Conservation (phyloP, 2,329 filamentous ascomycete genomes). For the Orbilia oligospora region DNA sequence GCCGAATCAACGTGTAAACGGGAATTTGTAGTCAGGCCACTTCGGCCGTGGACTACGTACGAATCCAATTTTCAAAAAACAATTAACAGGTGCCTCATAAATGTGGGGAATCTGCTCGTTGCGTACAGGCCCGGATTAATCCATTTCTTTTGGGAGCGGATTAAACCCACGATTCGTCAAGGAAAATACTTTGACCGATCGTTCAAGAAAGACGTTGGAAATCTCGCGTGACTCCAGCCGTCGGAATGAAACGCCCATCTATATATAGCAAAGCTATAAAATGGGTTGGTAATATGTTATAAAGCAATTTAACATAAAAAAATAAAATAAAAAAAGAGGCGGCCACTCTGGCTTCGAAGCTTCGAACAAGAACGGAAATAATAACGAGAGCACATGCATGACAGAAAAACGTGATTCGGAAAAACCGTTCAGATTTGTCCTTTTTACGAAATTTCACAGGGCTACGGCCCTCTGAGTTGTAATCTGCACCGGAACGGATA, state of each 20-base stretch:
- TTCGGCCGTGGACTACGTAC: not conserved
- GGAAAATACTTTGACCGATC: constrained; percentile 20
- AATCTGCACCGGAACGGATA: constrained; percentile 58
- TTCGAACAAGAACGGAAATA: not conserved
- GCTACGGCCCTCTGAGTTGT: constrained; percentile 33
- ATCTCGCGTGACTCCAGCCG: constrained; percentile 25
- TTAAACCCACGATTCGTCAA: constrained; percentile 28
- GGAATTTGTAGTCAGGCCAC: constrained; percentile 31
- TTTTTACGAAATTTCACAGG: not conserved
- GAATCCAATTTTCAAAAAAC: not conserved
- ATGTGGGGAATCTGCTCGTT: constrained; percentile 20
- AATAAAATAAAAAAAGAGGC: not conserved
- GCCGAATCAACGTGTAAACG: constrained; percentile 2
- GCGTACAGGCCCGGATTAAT: constrained; percentile 24
- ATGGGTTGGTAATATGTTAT: constrained; percentile 29
- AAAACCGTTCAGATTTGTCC: constrained; percentile 17
- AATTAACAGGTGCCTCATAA: not conserved
- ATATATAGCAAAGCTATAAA: constrained; percentile 16
- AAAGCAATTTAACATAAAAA: constrained; percentile 1
- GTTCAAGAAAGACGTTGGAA: not conserved
- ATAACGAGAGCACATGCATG: constrained; percentile 3
- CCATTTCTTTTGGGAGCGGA: constrained; percentile 4
- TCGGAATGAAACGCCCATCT: constrained; percentile 8
- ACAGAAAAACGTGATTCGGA: constrained; percentile 19
- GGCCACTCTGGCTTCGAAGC: constrained; percentile 2